phyloP scores from a whole-genome alignment of 2,329 filamentous ascomycete genomes.

The Ophiostoma ips region DNA sequence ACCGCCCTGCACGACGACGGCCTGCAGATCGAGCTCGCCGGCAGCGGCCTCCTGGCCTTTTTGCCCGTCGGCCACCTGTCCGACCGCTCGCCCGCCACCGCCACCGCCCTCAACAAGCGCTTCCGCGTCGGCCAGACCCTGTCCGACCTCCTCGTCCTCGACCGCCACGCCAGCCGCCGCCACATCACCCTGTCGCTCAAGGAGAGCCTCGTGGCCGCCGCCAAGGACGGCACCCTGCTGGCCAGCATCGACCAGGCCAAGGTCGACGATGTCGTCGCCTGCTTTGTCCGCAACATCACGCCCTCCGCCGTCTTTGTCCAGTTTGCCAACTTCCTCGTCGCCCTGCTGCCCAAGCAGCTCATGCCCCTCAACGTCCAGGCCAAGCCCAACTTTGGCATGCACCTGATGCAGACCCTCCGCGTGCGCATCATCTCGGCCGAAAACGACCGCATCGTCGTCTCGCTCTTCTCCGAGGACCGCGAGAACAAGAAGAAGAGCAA shows the following conservation, averaged over 20 bases:
- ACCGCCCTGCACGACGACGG: slow-evolving; percentile 70
- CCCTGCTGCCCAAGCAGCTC: slow-evolving; percentile 66
- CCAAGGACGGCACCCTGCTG: slow-evolving; percentile 59
- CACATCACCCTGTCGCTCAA: slow-evolving; percentile 71
- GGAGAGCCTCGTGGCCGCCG: slow-evolving; percentile 63
- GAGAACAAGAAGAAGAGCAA: slow-evolving; percentile 24
- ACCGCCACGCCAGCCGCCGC: slow-evolving; percentile 66
- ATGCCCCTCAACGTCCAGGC: slow-evolving; percentile 42
- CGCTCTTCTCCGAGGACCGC: slow-evolving; percentile 25
- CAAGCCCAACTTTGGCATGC: slow-evolving; percentile 60
- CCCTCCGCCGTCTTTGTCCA: slow-evolving; percentile 75
- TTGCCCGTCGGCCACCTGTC: slow-evolving; percentile 67
- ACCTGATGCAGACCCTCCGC: slow-evolving; percentile 60
- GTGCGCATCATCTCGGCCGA: slow-evolving; percentile 63
- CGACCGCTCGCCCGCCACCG: slow-evolving; percentile 72
- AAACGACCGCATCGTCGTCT: slow-evolving; percentile 50
- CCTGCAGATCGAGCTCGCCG: slow-evolving; percentile 61
- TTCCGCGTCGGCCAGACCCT: slow-evolving; percentile 75
- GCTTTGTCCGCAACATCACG: slow-evolving; percentile 78
- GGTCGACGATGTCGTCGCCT: slow-evolving; percentile 53
- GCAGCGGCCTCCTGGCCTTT: slow-evolving; percentile 60
- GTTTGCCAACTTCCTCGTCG: slow-evolving; percentile 64
- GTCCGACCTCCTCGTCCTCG: slow-evolving; percentile 69
- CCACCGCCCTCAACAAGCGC: slow-evolving; percentile 60
- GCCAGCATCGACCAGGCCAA: slow-evolving; percentile 56